Base-by-base conservation (phyloP, 257 asterid species). In the Scutellaria barbata region DNA sequence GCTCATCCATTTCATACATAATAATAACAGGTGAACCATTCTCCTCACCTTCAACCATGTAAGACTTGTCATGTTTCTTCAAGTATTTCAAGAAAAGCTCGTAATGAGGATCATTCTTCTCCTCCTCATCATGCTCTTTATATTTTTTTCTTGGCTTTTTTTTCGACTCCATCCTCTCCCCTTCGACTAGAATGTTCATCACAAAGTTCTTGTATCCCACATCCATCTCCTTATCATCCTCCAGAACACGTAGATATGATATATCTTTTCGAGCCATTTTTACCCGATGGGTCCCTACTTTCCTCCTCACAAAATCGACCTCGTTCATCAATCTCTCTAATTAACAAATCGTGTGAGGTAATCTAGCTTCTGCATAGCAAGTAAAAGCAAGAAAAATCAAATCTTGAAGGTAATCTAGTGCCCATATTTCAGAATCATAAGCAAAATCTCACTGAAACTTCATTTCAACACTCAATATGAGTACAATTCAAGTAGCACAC, bases 1-100 rank as follows among this genome's bases (percentile, higher is more conserved):
- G 74, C 33, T 61, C 54, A 50, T 45, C 85, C n/a, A 52, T 69
- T 66, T 78, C 88, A 11, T 74, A 85, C 60, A 69, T 69, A 22
- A 69, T 4, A 30, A 40, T 13, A 14, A 45, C 0, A 7, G 22
- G 46, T 35, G 18, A 8, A 16, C 76, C 70, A 57, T 57, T 46
- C 39, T 1, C 48, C 55, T 42, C 66, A 9, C 5, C 46, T 47
- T 53, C 58, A 60, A 77, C 30, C 2, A 40, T 46, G 55, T 72
- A 84, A 0, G 76, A 63, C 7, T 71, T 79, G 37, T 5, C 81
- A 33, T 80, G 4, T n/a, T 10, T 41, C 69, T 58, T 68, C 61
- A 81, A 22, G 1, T 48, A 3, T 9, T 30, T 10, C 10, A 84
- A 50, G 60, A 81, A 51, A 59, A 2, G 25, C 64, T 20, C 35